Evolutionary conservation across 2,329 filamentous ascomycete genomes (phyloP).

Genomic region (Apiospora rasikravindrae): DNA sequence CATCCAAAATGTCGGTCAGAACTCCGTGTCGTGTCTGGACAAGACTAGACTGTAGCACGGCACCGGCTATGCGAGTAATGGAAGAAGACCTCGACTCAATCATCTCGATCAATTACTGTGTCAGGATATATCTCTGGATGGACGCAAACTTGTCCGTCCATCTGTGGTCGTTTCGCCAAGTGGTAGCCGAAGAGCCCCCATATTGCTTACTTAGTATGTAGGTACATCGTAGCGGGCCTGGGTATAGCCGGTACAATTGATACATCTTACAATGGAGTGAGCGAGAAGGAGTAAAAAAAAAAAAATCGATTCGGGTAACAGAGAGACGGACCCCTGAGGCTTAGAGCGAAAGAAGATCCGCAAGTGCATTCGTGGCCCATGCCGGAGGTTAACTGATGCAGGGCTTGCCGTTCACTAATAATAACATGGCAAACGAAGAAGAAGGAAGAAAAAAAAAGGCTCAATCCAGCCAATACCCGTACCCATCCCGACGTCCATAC

Average conservation of each 20-base stretch:
- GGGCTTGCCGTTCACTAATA: constrained; percentile 3
- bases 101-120: constrained; percentile 14
- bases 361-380: constrained; percentile 12
- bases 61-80: constrained; percentile 8
- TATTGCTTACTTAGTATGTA: not conserved
- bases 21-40: not conserved
- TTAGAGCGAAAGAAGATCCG: constrained; percentile 15
- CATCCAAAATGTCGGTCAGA: constrained; percentile 8
- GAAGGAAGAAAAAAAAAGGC: not conserved
- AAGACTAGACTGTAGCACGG: constrained; percentile 4
- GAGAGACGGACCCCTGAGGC: constrained; percentile 9
- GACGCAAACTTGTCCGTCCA: not conserved
- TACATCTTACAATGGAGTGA: not conserved
- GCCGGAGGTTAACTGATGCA: constrained; percentile 14
- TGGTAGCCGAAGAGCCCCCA: not conserved
- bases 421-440: not conserved
- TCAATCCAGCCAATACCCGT: not conserved
- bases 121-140: constrained; percentile 4
- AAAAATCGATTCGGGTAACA: constrained; percentile 14
- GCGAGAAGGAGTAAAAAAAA: not conserved
- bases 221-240: not conserved
- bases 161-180: not conserved
- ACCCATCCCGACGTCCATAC: not conserved
- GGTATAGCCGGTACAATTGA: not conserved
- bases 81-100: not conserved